These are phyloP conservation scores for Harringtonia lauricola DNA, from an alignment of 2,329 filamentous ascomycete species.

Conservation along the genomic window DNA sequence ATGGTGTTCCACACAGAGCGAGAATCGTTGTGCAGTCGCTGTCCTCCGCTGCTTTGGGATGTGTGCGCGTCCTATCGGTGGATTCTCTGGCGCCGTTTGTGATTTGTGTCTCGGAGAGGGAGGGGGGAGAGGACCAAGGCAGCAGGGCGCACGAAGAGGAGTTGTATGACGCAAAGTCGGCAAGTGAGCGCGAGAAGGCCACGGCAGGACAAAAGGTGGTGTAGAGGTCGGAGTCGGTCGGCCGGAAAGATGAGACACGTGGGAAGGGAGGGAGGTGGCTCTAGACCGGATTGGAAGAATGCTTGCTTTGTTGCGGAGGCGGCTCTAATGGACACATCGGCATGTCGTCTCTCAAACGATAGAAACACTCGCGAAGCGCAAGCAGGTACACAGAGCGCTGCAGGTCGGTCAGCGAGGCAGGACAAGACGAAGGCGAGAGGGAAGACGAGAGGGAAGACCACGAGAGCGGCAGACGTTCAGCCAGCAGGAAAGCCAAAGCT, in stretches of 20 bases:
- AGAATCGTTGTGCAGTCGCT: too few species aligned
- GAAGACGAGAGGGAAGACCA: not conserved
- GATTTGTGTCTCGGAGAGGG: not conserved
- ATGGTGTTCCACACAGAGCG: conserved; percentile 13
- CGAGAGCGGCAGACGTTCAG: too few species aligned
- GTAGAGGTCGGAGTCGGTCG: too few species aligned
- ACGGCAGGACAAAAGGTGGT: too few species aligned
- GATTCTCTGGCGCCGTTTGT: not conserved
- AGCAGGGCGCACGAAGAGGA: not conserved
- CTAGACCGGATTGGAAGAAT: not conserved
- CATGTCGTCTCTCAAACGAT: conserved; percentile 5
- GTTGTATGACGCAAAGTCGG: not conserved
- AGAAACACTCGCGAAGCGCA: too few species aligned
- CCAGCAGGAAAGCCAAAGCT: too few species aligned
- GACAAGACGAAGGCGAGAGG: not conserved
- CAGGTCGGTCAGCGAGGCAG: not conserved
- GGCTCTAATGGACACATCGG: conserved; percentile 2
- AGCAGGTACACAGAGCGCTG: too few species aligned
- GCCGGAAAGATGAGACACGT: too few species aligned
- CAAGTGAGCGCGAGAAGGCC: too few species aligned
- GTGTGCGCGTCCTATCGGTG: not conserved
- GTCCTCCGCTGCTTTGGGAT: too few species aligned
- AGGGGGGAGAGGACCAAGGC: not conserved
- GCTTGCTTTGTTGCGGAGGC: not conserved
- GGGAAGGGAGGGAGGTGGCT: not conserved